These are phyloP conservation scores for Globisporangium cylindrosporum DNA, from an alignment of 352 stramenopile genomes.

Conservation along the genomic window DNA sequence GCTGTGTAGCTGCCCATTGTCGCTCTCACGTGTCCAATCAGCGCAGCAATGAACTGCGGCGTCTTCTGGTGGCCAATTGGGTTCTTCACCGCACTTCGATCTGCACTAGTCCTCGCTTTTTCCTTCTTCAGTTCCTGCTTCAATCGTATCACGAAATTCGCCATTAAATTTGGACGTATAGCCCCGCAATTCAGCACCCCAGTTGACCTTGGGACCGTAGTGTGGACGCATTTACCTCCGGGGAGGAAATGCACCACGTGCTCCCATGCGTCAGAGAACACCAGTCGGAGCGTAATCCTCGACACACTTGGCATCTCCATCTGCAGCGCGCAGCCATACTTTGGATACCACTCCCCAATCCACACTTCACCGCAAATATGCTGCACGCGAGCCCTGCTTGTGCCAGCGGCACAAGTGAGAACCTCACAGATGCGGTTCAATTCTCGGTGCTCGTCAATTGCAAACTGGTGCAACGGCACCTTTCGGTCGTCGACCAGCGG, in stretches of 20 bases:
- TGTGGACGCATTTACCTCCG: constrained; percentile 30
- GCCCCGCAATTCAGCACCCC: constrained; percentile 29
- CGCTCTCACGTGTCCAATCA: constrained; percentile 22
- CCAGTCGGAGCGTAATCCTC: constrained; percentile 27
- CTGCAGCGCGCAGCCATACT: constrained; percentile 18
- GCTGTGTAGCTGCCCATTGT: neutral
- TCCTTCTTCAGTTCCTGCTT: constrained; percentile 24
- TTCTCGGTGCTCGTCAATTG: constrained; percentile 23
- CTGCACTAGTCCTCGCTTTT: neutral
- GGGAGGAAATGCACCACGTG: constrained; percentile 31
- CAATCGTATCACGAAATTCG: constrained; percentile 18
- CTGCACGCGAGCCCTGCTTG: neutral
- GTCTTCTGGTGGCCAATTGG: constrained; percentile 47
- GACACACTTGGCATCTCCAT: constrained; percentile 21
- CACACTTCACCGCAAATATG: neutral
- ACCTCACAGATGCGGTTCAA: constrained; percentile 15
- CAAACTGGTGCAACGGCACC: constrained; percentile 22
- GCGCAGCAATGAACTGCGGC: constrained; percentile 41
- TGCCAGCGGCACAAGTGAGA: neutral
- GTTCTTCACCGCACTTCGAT: constrained; percentile 19
- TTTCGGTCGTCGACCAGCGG: constrained; percentile 11
- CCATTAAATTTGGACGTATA: constrained; percentile 18
- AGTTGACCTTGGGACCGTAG: constrained; percentile 28
- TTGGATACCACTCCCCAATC: constrained; percentile 7
- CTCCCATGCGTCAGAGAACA: constrained; percentile 47